Evolutionary conservation across 306 rosid genomes (phyloP).

Genomic region (Cucumis sativus): DNA sequence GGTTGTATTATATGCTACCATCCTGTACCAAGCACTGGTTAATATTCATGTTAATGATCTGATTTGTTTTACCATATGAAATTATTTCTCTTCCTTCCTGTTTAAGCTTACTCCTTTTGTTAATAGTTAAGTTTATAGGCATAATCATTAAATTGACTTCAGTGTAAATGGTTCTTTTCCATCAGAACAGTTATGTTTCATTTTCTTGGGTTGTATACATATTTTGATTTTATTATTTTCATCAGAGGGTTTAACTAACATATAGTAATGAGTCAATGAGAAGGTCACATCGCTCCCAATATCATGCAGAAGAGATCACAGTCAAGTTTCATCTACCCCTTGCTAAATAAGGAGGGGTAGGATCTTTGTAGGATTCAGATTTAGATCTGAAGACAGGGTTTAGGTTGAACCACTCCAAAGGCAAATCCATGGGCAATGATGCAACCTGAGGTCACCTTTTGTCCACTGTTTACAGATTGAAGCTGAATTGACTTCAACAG

Average conservation of each 20-base stretch:
- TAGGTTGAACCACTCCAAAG: slow-evolving; percentile 21
- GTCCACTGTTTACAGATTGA: slow-evolving; percentile 2
- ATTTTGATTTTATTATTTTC: not conserved
- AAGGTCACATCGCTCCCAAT: not conserved
- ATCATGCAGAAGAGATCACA: not conserved
- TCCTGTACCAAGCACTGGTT: not conserved
- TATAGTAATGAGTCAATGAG: not conserved
- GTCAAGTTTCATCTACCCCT: not conserved
- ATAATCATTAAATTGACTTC: not conserved
- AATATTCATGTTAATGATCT: not conserved
- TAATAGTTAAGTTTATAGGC: not conserved
- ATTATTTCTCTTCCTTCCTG: not conserved
- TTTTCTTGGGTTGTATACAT: not conserved
- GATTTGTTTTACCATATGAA: not conserved
- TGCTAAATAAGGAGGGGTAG: not conserved
- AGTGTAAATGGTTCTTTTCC: not conserved
- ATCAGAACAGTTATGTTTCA: not conserved
- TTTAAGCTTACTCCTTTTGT: not conserved
- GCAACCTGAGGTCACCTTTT: slow-evolving; percentile 19
- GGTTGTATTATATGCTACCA: not conserved
- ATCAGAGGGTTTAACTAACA: not conserved
- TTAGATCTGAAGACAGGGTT: slow-evolving; percentile 10
- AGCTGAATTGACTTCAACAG: slow-evolving; percentile 10
- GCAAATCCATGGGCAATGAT: slow-evolving; percentile 20
- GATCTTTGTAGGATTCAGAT: not conserved